Evolutionary conservation across 371 early-diverging fungal species (phyloP).

Genomic region (Rhizopus arrhizus): DNA sequence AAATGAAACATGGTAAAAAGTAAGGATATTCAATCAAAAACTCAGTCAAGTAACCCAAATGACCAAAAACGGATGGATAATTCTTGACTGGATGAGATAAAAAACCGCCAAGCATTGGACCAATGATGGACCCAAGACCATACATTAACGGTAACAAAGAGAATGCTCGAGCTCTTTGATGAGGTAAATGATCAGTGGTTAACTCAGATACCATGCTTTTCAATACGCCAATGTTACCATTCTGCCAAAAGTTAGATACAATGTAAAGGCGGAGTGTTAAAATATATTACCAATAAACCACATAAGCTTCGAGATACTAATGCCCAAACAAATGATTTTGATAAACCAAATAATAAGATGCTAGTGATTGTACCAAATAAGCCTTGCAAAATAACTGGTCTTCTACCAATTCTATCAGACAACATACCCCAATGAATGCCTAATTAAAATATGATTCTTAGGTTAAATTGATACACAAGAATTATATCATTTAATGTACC

Average conservation of each 20-base stretch:
- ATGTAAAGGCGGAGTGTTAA: conserved; percentile 16
- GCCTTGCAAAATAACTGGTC: conserved; percentile 81
- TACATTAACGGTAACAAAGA: conserved; percentile 58
- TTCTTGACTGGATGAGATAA: conserved; percentile 74
- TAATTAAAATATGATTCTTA: conserved; percentile 4
- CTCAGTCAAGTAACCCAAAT: conserved; percentile 37
- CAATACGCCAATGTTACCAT: conserved; percentile 81
- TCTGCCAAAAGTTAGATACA: conserved; percentile 19
- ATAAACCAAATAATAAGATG: conserved; percentile 75
- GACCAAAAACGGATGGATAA: conserved; percentile 71
- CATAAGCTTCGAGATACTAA: conserved; percentile 65
- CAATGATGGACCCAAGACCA: conserved; percentile 63
- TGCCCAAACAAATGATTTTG: conserved; percentile 69
- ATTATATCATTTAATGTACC: conserved; percentile 32
- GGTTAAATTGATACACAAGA: background rate
- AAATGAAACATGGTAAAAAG: conserved; percentile 81
- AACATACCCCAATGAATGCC: conserved; percentile 65
- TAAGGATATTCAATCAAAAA: conserved; percentile 78
- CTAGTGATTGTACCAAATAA: conserved; percentile 72
- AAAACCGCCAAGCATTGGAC: conserved; percentile 78
- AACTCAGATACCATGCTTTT: conserved; percentile 90
- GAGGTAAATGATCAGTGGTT: conserved; percentile 53
- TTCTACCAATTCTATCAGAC: conserved; percentile 69
- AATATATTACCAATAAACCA: conserved; percentile 63
- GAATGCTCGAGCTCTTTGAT: conserved; percentile 55